A percentile compares a stretch with the other conserved stretches of the same genome.
Conservation (phyloP, 2,329 filamentous ascomycete species). For the Sordariomycetes sp. region DNA sequence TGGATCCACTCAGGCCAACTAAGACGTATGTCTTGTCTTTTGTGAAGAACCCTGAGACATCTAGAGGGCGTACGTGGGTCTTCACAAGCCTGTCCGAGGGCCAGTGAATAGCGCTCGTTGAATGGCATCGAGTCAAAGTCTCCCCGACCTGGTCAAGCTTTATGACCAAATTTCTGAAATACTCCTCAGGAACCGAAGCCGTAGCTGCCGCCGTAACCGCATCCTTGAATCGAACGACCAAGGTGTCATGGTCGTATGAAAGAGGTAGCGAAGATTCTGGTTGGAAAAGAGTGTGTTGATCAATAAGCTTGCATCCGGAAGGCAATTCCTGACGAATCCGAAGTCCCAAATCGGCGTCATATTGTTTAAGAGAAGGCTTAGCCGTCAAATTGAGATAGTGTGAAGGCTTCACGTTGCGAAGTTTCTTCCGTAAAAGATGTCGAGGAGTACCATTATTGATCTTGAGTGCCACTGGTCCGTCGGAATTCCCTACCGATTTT, state of each 20-base stretch:
- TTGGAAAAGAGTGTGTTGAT: too few relatives aligned
- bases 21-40: slow-evolving; percentile 21
- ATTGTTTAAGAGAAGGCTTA: too few relatives aligned
- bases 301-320: too few relatives aligned
- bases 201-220: too few relatives aligned
- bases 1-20: slow-evolving; percentile 18
- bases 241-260: too few relatives aligned
- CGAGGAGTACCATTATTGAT: slow-evolving; percentile 2
- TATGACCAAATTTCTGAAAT: neutral
- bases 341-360: too few relatives aligned
- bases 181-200: too few relatives aligned
- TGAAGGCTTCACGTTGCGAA: slow-evolving; percentile 1
- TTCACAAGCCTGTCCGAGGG: neutral
- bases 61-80: neutral
- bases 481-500: too few relatives aligned
- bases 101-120: slow-evolving; percentile 2
- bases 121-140: neutral
- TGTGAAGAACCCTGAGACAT: slow-evolving; percentile 9
- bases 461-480: too few relatives aligned
- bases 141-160: neutral
- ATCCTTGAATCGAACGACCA: too few relatives aligned
- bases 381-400: slow-evolving; percentile 5
- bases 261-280: too few relatives aligned
- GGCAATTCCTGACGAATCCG: too few relatives aligned
- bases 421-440: slow-evolving; percentile 2